Evolutionary conservation across 225 moss, liverwort and hornwort species (phyloP), one percentile per base, ranked within the genome.

Genomic region (Antitrichia curtipendula): DNA sequence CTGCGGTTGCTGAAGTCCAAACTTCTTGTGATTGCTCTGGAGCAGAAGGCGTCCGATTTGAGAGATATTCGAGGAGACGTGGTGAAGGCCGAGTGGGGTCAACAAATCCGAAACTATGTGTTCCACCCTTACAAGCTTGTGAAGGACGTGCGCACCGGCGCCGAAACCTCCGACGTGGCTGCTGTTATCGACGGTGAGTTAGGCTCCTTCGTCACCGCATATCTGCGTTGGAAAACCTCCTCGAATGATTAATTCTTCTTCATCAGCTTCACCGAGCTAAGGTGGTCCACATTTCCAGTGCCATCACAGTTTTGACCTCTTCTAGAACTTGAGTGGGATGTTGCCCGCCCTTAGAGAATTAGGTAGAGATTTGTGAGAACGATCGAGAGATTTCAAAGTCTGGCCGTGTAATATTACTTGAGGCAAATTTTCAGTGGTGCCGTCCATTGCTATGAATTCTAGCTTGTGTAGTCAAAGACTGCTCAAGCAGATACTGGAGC

Each of bases 21-120:
- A 82, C 92, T 99, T 74, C 93, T 99, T 27, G 92, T 95, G 82
- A 91, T 99, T 85, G 97, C 97, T 58, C 92, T 96, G 88, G 97
- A 99, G 88, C 99, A 99, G 81, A 94, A 95, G 81, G 96, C 94
- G 14, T 91, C 96, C 21, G 95, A 99, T 88, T 94, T 99, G 52
- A 96, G 84, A 89, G 93, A 97, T 65, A 99, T 99, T 49, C 91
- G 94, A 89, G 99, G 99, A 49, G 99, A 99, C 66, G 84, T 94
- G 50, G 99, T 99, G 75, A 99, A 99, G 90, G 99, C 97, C 71
- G 99, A 99, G 90, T 99, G 99, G 99, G 99, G 99, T 71, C 99
- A 99, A 82, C 99, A 99, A 88, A 97, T 99, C 36, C 92, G 99
- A 85, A 99, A 99, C 66, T 97, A 99, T 85, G 99, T 99, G 53